Evolutionary conservation across 441 rosid genomes (phyloP), one percentile per base, ranked within the genome.

Genomic region (Daphne laureola): DNA sequence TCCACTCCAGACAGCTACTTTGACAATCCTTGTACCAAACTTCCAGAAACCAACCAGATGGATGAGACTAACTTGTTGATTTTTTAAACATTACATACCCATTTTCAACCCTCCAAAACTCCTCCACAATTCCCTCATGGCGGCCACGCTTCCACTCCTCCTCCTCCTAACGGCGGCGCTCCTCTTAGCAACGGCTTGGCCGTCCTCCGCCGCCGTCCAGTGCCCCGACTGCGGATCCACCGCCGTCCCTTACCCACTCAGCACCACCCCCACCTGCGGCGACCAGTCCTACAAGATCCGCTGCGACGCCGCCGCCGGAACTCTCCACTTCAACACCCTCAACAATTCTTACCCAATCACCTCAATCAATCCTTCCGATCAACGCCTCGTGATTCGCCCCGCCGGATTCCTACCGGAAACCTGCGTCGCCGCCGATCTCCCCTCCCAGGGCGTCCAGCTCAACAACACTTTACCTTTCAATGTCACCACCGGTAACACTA

Each of bases 161-260:
- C 67, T 72, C 55, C 72, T 73, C 63, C 40, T 59, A 15, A 12
- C 49, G 54, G 73, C 52, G 59, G 55, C 35, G 57, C 56, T 58
- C 31, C n/a, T 62, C 16, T 59, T 68, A 49, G 31, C 69, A 21
- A 17, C 17, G 26, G 14, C 54, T 23, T 4, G 26, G 25, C 11
- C 49, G 3, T 26, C 58, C 13, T 14, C 56, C 31, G 68, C 78
- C 1, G 73, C 58, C 46, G 57, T 40, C 12, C 79, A 21, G 12
- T 82, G 85, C 65, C 83, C 86, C 2, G 17, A 46, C 70, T 82
- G 89, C 48, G 88, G 88, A 57, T 2, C 62, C 57, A 55, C 61
- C 4, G 26, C 73, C 1, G 85, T 82, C 3, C 83, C 85, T 0
- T 82, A 77, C 55, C 88, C 88, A 0, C 64, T 82, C 16, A 79